Conservation (phyloP, 495 filamentous ascomycete genomes). For the Arthonia radiata region DNA sequence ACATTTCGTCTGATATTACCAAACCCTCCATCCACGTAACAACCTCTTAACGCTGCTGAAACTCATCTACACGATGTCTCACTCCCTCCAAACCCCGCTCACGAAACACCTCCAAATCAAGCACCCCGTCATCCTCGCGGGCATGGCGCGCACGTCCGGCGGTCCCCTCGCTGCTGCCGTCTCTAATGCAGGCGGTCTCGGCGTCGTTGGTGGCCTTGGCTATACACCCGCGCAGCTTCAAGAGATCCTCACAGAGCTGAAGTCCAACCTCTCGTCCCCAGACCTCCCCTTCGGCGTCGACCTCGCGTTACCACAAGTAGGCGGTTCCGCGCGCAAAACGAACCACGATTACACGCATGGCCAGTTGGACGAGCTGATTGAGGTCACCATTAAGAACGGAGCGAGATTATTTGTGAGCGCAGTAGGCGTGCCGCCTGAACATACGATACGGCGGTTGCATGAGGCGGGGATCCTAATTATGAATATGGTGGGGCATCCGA, state of each 20-base stretch:
- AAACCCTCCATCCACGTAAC: too few species aligned
- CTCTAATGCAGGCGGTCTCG: slow-evolving; percentile 68
- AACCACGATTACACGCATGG: slow-evolving; percentile 85
- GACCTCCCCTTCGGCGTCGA: slow-evolving; percentile 66
- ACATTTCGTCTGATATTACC: too few species aligned
- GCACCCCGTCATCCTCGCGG: slow-evolving; percentile 43
- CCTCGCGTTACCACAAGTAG: slow-evolving; percentile 65
- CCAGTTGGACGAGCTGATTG: slow-evolving; percentile 56
- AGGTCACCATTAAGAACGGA: slow-evolving; percentile 50
- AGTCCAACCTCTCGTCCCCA: slow-evolving; percentile 34
- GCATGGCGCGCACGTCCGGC: slow-evolving; percentile 65
- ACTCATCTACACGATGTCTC: too few species aligned
- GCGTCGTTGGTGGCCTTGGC: slow-evolving; percentile 60
- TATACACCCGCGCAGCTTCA: slow-evolving; percentile 63
- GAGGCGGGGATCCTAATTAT: slow-evolving; percentile 53
- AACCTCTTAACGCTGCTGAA: too few species aligned
- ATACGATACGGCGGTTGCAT: slow-evolving; percentile 46
- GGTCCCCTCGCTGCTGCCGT: slow-evolving; percentile 64
- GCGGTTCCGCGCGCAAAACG: slow-evolving; percentile 51
- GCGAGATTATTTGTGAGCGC: slow-evolving; percentile 64
- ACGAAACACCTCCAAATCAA: slow-evolving; percentile 4
- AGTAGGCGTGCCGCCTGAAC: slow-evolving; percentile 53
- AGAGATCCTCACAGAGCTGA: slow-evolving; percentile 60
- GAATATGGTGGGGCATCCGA: too few species aligned
- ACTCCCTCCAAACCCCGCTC: slow-evolving; percentile 7